These are phyloP conservation scores for Mycena epipterygia DNA, from an alignment of 768 basidiomycete species.

Conservation along the genomic window DNA sequence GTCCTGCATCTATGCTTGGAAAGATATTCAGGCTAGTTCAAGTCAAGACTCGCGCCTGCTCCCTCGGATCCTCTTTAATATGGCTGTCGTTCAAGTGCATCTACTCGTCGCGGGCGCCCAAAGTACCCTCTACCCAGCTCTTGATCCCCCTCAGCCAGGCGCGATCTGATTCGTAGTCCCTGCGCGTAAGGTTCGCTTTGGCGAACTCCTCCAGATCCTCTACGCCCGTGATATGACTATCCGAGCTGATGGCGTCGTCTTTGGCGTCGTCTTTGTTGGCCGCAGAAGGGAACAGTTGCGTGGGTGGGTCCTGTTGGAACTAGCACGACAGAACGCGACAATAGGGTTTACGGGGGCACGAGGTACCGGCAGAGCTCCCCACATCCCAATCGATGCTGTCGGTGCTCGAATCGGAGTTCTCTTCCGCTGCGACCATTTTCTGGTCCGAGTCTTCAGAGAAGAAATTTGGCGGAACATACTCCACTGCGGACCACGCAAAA, in stretches of 20 bases:
- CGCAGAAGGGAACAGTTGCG: no score
- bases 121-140: no score
- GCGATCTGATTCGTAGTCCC: no score
- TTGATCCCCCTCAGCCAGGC: no score
- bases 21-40: not conserved
- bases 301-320: no score
- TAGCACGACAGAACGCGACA: no score
- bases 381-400: not conserved
- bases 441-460: constrained; percentile 5
- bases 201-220: no score
- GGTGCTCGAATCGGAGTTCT: not conserved
- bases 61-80: constrained; percentile 14
- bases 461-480: constrained; percentile 5
- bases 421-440: not conserved
- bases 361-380: not conserved
- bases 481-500: not conserved
- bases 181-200: no score
- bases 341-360: not conserved
- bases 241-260: constrained; percentile 18
- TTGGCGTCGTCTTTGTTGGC: no score
- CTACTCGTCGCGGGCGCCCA: no score
- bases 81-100: no score
- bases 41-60: constrained; percentile 16
- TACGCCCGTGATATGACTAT: no score
- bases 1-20: not conserved